Conservation (phyloP, 305 asterid species). For the Coffea humblotiana region DNA sequence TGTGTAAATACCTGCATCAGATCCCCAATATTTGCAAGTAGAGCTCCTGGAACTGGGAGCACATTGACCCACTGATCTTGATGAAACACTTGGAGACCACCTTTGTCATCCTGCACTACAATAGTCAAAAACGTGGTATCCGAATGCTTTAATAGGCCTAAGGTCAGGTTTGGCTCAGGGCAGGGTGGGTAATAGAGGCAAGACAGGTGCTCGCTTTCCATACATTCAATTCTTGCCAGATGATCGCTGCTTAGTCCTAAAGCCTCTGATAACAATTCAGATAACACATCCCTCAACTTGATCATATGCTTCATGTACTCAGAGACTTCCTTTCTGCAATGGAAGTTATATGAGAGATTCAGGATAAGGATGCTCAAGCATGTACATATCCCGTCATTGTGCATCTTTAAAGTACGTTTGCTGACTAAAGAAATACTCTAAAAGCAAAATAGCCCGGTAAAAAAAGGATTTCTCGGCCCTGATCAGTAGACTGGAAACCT, state of each 20-base stretch:
- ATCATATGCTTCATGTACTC: conserved; percentile 53
- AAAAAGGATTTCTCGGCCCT: too few species aligned
- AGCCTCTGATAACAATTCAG: conserved; percentile 61
- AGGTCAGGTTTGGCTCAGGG: conserved; percentile 57
- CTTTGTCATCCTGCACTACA: conserved; percentile 42
- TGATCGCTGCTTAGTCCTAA: conserved; percentile 43
- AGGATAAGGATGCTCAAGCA: neutral
- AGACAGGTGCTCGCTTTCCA: conserved; percentile 50
- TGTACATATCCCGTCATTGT: neutral
- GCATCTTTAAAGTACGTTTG: too few species aligned
- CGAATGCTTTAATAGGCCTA: conserved; percentile 53
- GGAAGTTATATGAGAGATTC: neutral
- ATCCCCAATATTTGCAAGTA: conserved; percentile 59
- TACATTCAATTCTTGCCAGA: conserved; percentile 42
- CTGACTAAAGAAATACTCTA: too few species aligned
- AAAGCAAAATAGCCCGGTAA: too few species aligned
- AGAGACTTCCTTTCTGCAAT: conserved; percentile 43
- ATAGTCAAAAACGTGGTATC: conserved; percentile 54
- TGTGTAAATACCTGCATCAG: conserved; percentile 41
- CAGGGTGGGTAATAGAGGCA: conserved; percentile 68
- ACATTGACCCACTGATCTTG: conserved; percentile 47
- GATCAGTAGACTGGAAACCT: too few species aligned
- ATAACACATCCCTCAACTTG: conserved; percentile 38
- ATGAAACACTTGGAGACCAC: conserved; percentile 61
- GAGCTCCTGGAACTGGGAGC: conserved; percentile 55